Evolutionary conservation across 75 land plant species (phyloP).

Genomic region (Isoetes taiwanensis): DNA sequence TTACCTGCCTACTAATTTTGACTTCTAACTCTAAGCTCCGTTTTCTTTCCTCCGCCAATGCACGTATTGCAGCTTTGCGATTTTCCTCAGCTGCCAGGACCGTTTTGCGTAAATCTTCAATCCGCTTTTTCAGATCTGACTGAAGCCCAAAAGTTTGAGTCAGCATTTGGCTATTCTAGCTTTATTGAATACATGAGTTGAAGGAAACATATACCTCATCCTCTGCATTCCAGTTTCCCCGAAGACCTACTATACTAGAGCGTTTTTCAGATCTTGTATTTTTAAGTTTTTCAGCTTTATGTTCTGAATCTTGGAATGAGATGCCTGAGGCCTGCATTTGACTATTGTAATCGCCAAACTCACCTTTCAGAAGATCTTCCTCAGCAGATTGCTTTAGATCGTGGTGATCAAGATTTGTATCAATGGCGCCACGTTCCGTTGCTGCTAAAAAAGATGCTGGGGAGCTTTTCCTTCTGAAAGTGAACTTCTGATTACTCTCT

Average conservation of each 20-base stretch:
- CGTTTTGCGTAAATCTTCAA: slow-evolving; percentile 27
- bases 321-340: background rate
- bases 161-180: no score
- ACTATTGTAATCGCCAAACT: background rate
- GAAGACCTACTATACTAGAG: background rate
- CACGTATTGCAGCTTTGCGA: slow-evolving; percentile 28
- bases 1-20: slow-evolving; percentile 31
- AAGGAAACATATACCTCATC: background rate
- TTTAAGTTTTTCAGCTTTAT: background rate
- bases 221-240: background rate
- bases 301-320: background rate
- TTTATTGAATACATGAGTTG: background rate
- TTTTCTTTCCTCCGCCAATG: slow-evolving; percentile 25
- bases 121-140: slow-evolving; percentile 12
- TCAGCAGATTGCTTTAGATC: no score
- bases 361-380: background rate
- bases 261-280: background rate
- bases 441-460: no score
- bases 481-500: background rate
- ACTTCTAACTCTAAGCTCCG: slow-evolving; percentile 29
- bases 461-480: background rate
- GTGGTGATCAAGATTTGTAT: no score
- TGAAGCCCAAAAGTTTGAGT: background rate
- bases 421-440: no score
- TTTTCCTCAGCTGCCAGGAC: slow-evolving; percentile 27